These are phyloP conservation scores for Penicillium angulare DNA, from an alignment of 495 filamentous ascomycete species.

Conservation along the genomic window DNA sequence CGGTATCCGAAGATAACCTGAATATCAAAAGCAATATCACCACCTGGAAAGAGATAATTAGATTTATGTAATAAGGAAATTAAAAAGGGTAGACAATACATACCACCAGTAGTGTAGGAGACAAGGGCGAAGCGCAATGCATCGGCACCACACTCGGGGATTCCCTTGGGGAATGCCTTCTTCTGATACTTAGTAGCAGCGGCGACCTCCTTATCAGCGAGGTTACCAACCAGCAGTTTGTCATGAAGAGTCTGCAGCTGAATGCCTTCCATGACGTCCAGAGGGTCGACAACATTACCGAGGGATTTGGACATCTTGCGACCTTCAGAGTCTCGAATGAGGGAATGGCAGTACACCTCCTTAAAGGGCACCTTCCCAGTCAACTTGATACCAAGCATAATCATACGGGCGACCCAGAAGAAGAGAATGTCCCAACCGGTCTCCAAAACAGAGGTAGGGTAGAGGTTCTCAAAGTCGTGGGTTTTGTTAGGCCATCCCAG, in stretches of 20 bases:
- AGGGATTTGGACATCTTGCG: slow-evolving; percentile 85
- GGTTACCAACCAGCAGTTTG: slow-evolving; percentile 68
- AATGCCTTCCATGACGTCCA: slow-evolving; percentile 77
- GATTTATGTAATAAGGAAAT: slow-evolving; percentile 6
- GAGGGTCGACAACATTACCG: slow-evolving; percentile 79
- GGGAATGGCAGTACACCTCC: slow-evolving; percentile 75
- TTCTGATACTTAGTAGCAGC: slow-evolving; percentile 76
- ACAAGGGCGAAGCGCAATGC: slow-evolving; percentile 80
- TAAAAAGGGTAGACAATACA: slow-evolving; percentile 19
- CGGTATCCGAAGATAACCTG: slow-evolving; percentile 82
- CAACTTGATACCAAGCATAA: slow-evolving; percentile 75
- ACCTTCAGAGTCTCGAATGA: slow-evolving; percentile 75
- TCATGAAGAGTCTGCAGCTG: slow-evolving; percentile 63
- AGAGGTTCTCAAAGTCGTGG: slow-evolving; percentile 64
- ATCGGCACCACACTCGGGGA: slow-evolving; percentile 85
- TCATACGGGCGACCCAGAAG: slow-evolving; percentile 86
- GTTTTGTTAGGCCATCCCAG: slow-evolving; percentile 77
- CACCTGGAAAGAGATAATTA: slow-evolving; percentile 36
- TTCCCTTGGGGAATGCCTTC: slow-evolving; percentile 73
- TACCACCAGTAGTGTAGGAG: slow-evolving; percentile 81
- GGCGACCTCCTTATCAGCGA: slow-evolving; percentile 70
- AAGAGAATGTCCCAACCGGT: slow-evolving; percentile 86
- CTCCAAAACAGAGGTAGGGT: slow-evolving; percentile 72
- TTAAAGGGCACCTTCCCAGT: slow-evolving; percentile 74
- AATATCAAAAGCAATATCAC: slow-evolving; percentile 82